Evolutionary conservation across 169 alveolate genomes (phyloP).

Genomic region (Perkinsus olseni): DNA sequence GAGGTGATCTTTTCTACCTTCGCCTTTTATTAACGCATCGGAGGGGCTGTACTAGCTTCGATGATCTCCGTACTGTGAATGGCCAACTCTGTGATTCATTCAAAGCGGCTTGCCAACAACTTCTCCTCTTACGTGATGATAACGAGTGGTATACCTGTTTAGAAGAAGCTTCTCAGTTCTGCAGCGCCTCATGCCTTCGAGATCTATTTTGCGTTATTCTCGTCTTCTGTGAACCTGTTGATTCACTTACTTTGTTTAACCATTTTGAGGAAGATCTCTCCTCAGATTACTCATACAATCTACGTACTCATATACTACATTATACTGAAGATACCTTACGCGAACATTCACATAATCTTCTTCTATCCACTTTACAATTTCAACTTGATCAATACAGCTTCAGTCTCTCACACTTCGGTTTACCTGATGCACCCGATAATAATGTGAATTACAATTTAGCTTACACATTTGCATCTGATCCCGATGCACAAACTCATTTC

Average conservation of each 20-base stretch:
- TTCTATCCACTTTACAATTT: too few relatives aligned
- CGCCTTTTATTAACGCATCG: background rate
- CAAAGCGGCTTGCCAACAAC: background rate
- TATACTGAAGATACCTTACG: too few relatives aligned
- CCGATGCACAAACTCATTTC: too few relatives aligned
- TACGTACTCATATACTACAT: too few relatives aligned
- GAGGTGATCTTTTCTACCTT: background rate
- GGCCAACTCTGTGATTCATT: background rate
- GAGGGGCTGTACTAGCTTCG: background rate
- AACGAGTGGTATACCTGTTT: background rate
- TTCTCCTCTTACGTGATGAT: background rate
- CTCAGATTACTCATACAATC: too few relatives aligned
- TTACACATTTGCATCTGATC: too few relatives aligned
- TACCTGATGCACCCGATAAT: too few relatives aligned
- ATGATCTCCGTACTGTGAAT: background rate
- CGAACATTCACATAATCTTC: too few relatives aligned
- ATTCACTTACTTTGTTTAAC: background rate
- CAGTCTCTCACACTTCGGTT: too few relatives aligned
- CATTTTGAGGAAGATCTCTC: background rate
- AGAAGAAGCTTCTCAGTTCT: background rate
- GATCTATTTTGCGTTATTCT: background rate
- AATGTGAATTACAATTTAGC: too few relatives aligned
- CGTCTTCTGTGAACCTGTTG: background rate
- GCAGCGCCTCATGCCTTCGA: background rate
- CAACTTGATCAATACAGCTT: too few relatives aligned